These are phyloP conservation scores for Arthroderma sp. DNA, from an alignment of 2,329 filamentous ascomycete genomes.

Conservation along the genomic window DNA sequence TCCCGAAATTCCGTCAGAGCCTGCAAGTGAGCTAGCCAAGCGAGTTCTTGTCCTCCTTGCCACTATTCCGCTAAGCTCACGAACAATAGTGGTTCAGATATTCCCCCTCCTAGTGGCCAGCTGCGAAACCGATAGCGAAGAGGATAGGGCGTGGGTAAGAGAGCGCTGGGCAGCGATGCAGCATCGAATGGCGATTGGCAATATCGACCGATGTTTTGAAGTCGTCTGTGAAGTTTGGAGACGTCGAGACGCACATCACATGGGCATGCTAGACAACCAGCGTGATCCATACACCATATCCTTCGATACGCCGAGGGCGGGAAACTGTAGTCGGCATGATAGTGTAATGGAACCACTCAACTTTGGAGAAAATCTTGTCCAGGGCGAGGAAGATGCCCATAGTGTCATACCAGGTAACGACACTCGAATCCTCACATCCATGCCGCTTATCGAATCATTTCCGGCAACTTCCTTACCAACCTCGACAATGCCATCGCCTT, in stretches of 20 bases:
- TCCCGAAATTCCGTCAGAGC: conserved; percentile 52
- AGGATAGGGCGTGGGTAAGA: conserved; percentile 53
- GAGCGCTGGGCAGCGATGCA: conserved; percentile 52
- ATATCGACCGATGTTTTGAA: conserved; percentile 53
- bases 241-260: conserved; percentile 45
- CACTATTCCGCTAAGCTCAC: conserved; percentile 50
- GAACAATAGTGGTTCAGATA: conserved; percentile 56
- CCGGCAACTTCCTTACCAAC: neutral
- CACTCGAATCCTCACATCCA: neutral
- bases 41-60: conserved; percentile 50
- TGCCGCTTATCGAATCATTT: neutral
- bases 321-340: neutral
- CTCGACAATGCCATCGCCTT: neutral
- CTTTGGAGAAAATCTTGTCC: neutral
- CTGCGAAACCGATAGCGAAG: conserved; percentile 47
- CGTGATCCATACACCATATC: conserved; percentile 17
- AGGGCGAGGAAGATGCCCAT: neutral
- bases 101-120: conserved; percentile 57
- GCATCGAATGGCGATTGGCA: conserved; percentile 52
- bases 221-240: conserved; percentile 57
- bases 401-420: neutral
- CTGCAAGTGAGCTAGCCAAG: conserved; percentile 48
- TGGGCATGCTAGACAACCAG: conserved; percentile 27
- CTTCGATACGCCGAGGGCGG: conserved; percentile 14
- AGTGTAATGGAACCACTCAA: neutral